phyloP scores from a whole-genome alignment of 768 basidiomycete species.

The Rubroboletus pulcherrimus region DNA sequence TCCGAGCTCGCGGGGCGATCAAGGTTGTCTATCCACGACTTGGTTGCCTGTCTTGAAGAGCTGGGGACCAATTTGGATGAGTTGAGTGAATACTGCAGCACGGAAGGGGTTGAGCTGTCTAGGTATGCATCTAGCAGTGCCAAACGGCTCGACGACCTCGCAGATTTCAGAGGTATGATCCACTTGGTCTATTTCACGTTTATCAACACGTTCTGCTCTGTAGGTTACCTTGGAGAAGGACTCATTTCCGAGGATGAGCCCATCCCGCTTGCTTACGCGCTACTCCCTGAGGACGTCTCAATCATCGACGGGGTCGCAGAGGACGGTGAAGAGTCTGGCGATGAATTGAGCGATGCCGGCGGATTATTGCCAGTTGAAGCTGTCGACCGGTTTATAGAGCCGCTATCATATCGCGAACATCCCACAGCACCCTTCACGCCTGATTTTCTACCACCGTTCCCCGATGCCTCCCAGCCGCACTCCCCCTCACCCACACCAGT shows the following conservation, averaged over 20 bases:
- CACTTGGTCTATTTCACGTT: conserved; percentile 1
- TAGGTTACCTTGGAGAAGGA: conserved; percentile 60
- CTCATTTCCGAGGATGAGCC: conserved; percentile 54
- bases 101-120: conserved; percentile 65
- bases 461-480: conserved; percentile 25
- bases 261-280: conserved; percentile 49
- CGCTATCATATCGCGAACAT: conserved; percentile 30
- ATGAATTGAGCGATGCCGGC: conserved; percentile 21
- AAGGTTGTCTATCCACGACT: conserved; percentile 54
- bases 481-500: conserved; percentile 39
- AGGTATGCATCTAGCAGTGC: conserved; percentile 63
- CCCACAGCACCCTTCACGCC: conserved; percentile 30
- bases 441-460: conserved; percentile 35
- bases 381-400: conserved; percentile 23
- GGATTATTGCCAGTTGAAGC: background rate
- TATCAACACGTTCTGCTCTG: conserved; percentile 25
- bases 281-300: conserved; percentile 23
- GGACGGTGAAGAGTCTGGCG: conserved; percentile 30
- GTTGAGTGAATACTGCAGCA: conserved; percentile 58
- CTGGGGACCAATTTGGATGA: conserved; percentile 71
- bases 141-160: conserved; percentile 67
- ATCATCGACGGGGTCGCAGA: conserved; percentile 23
- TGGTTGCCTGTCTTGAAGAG: conserved; percentile 64
- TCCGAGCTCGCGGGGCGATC: conserved; percentile 73
- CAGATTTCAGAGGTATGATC: conserved; percentile 65